phyloP scores from a whole-genome alignment of 2,329 filamentous ascomycete genomes.

The Chaetomiaceae sp. region DNA sequence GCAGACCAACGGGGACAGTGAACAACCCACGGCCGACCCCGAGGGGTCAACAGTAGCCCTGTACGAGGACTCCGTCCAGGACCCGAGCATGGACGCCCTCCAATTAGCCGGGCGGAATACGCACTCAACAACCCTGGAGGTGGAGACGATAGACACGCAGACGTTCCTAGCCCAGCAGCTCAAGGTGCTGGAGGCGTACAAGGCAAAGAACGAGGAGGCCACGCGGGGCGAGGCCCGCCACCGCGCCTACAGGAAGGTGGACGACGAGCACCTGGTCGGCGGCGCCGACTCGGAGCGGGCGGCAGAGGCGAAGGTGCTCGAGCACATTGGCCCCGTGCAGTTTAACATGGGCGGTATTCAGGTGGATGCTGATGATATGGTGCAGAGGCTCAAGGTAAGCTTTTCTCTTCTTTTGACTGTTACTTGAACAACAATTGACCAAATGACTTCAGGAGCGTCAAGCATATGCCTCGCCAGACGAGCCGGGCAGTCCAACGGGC shows the following conservation, averaged over 20 bases:
- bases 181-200: constrained; percentile 64
- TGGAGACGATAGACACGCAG: constrained; percentile 70
- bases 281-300: constrained; percentile 26
- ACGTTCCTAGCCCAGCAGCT: constrained; percentile 72
- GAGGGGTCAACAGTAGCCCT: constrained; percentile 63
- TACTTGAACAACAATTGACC: neutral
- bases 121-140: constrained; percentile 50
- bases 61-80: constrained; percentile 76
- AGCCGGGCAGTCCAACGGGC: constrained; percentile 37
- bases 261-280: constrained; percentile 22
- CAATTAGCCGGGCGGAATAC: constrained; percentile 48
- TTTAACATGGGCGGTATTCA: constrained; percentile 99
- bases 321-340: constrained; percentile 89
- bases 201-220: constrained; percentile 54
- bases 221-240: constrained; percentile 35
- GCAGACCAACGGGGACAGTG: constrained; percentile 25
- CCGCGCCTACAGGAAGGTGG: constrained; percentile 46
- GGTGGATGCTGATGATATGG: constrained; percentile 89
- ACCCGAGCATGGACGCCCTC: constrained; percentile 62
- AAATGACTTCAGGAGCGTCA: constrained; percentile 51
- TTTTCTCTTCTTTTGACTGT: neutral
- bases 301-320: constrained; percentile 50
- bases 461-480: constrained; percentile 45
- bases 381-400: constrained; percentile 74
- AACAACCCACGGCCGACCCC: constrained; percentile 22